Conservation (phyloP, 306 rosid species). For the Vigna angularis region DNA sequence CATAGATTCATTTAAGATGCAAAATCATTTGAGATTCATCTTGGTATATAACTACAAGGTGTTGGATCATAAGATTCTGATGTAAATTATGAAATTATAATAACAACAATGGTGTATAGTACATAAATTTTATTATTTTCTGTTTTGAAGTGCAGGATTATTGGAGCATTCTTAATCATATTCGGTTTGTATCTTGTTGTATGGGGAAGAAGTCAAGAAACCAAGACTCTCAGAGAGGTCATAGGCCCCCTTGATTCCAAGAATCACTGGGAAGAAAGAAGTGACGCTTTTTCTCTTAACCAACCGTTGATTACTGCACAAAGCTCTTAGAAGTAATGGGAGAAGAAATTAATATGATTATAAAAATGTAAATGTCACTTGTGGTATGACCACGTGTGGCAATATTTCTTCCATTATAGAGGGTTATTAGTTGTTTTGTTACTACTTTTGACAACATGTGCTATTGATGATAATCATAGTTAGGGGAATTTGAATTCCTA, state of each 20-base stretch:
- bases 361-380: constrained; percentile 13
- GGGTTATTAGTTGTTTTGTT: constrained; percentile 22
- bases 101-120: no score
- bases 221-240: constrained; percentile 44
- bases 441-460: not conserved
- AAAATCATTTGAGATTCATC: no score
- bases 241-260: constrained; percentile 34
- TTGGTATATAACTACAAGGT: no score
- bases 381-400: not conserved
- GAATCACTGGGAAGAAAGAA: constrained; percentile 36
- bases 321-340: constrained; percentile 4
- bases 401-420: constrained; percentile 13
- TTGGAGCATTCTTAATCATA: constrained; percentile 62
- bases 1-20: no score
- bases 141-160: constrained; percentile 55
- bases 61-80: no score
- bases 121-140: constrained; percentile 1
- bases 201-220: constrained; percentile 72
- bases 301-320: constrained; percentile 53
- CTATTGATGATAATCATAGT: not conserved
- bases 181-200: constrained; percentile 62
- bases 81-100: no score
- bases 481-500: not conserved
- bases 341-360: not conserved
- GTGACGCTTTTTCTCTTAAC: constrained; percentile 40